A percentile compares a stretch with the other conserved stretches of the same genome.
phyloP scores from a whole-genome alignment of 306 rosid species.

The Phaseolus lunatus region DNA sequence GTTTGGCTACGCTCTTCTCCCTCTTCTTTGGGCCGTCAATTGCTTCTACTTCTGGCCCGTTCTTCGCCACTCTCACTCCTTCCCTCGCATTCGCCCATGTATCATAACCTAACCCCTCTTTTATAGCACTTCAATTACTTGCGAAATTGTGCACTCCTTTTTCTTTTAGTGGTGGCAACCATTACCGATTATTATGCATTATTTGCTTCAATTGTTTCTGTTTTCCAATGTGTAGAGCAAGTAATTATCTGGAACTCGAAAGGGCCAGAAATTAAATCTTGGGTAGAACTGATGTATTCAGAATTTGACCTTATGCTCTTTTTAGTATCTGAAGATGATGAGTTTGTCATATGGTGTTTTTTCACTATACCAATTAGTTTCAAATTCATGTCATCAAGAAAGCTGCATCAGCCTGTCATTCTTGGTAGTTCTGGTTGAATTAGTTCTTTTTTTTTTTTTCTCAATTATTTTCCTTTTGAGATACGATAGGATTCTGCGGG shows the following conservation, averaged over 20 bases:
- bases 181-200: background rate
- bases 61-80: conserved; percentile 77
- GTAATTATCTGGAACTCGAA: background rate
- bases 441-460: background rate
- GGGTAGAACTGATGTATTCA: background rate
- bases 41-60: conserved; percentile 99
- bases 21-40: conserved; percentile 93
- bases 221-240: background rate
- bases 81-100: conserved; percentile 85
- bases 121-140: background rate
- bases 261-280: background rate
- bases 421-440: conserved; percentile 10
- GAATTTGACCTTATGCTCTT: background rate
- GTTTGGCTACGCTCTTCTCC: conserved; percentile 83
- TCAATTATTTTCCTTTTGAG: background rate
- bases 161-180: background rate
- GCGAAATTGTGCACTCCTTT: background rate
- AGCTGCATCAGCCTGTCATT: conserved; percentile 22
- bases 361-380: background rate
- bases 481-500: background rate
- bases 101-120: conserved; percentile 13
- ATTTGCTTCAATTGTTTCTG: background rate
- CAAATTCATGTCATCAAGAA: background rate
- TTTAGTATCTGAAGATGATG: background rate
- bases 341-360: background rate